Evolutionary conservation across 176 grass and related monocot genomes (phyloP).

Genomic region (Panicum miliaceum): DNA sequence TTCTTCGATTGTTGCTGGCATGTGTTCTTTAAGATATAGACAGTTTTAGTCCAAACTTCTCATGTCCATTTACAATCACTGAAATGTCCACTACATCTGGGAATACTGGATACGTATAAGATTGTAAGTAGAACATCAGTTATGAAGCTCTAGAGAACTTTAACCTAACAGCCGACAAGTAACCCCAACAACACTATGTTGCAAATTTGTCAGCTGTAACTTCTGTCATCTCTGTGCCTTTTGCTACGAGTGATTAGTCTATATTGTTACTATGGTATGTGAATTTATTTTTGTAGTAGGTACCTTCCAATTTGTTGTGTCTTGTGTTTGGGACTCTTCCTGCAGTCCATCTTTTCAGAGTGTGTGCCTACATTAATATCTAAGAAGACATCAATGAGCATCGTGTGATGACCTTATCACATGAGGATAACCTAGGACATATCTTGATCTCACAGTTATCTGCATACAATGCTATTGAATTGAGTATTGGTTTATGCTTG

Average conservation of each 20-base stretch:
- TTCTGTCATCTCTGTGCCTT: neutral
- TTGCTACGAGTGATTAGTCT: neutral
- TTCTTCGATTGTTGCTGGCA: slow-evolving; percentile 9
- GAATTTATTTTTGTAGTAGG: neutral
- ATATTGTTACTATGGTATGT: neutral
- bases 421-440: neutral
- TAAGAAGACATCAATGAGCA: neutral
- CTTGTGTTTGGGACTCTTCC: slow-evolving; percentile 1
- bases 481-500: neutral
- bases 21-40: neutral
- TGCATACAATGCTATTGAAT: neutral
- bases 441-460: neutral
- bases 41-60: neutral
- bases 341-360: slow-evolving; percentile 6
- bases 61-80: slow-evolving; percentile 18
- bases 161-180: slow-evolving; percentile 2
- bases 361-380: slow-evolving; percentile 9
- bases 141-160: neutral
- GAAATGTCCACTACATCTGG: neutral
- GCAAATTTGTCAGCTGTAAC: slow-evolving; percentile 4
- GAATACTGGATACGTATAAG: slow-evolving; percentile 3
- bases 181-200: neutral
- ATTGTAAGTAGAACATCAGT: slow-evolving; percentile 6
- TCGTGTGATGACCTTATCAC: neutral
- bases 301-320: neutral